These are phyloP conservation scores for Blastobotrys illinoisensis DNA, from an alignment of 1,139 yeast genomes.

Conservation along the genomic window DNA sequence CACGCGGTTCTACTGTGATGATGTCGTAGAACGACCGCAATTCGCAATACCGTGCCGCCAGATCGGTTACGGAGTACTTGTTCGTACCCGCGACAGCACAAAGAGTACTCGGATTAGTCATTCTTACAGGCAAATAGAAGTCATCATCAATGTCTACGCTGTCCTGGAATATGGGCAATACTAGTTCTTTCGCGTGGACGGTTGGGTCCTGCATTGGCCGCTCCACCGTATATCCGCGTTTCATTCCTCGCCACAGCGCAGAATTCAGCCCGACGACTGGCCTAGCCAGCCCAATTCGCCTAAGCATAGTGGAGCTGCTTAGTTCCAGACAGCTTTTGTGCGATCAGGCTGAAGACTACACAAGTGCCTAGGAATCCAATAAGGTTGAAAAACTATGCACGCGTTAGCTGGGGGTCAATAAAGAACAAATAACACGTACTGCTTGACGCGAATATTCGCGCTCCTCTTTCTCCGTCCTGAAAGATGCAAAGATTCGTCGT, in stretches of 20 bases:
- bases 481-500: conserved; percentile 72
- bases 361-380: conserved; percentile 79
- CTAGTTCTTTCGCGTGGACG: neutral
- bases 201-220: neutral
- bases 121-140: conserved; percentile 5
- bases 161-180: neutral
- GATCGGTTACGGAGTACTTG: conserved; percentile 26
- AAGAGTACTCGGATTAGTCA: neutral
- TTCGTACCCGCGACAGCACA: conserved; percentile 1
- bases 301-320: neutral
- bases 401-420: neutral
- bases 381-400: conserved; percentile 54
- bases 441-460: conserved; percentile 70
- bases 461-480: conserved; percentile 82
- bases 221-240: neutral
- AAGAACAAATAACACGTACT: neutral
- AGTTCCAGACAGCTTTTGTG: conserved; percentile 45
- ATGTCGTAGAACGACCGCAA: conserved; percentile 21
- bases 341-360: conserved; percentile 72
- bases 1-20: conserved; percentile 8
- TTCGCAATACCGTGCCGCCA: conserved; percentile 28
- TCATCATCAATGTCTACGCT: conserved; percentile 4
- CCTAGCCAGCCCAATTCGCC: neutral
- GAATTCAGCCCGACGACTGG: neutral
- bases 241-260: neutral